phyloP scores from a whole-genome alignment of 2,329 filamentous ascomycete genomes.

The Calonectria pseudoturangicola region DNA sequence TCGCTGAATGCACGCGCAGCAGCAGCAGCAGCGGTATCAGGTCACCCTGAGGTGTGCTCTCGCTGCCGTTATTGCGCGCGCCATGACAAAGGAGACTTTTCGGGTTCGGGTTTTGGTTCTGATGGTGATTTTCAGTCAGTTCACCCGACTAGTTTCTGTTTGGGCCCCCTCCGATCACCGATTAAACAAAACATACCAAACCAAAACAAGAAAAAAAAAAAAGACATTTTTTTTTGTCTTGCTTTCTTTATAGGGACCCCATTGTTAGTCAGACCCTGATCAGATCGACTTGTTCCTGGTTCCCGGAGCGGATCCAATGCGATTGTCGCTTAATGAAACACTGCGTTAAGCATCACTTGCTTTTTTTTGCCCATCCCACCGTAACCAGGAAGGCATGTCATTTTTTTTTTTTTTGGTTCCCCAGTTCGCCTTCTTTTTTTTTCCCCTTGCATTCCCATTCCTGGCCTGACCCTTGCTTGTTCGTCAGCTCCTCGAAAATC shows the following conservation, averaged over 20 bases:
- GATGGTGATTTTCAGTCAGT: conserved; percentile 11
- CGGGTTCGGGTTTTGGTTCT: conserved; percentile 2
- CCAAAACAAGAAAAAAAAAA: not conserved
- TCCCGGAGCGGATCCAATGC: not conserved
- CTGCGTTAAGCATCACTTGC: conserved; percentile 6
- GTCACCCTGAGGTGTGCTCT: not conserved
- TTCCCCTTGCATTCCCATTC: not conserved
- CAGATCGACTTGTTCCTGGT: not conserved
- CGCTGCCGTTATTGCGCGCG: not conserved
- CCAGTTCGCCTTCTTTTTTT: not conserved
- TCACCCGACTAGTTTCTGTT: not conserved
- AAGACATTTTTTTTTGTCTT: not conserved
- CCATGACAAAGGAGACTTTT: conserved; percentile 2
- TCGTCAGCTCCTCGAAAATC: conserved; percentile 5
- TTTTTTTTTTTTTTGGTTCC: not conserved
- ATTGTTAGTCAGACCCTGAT: not conserved
- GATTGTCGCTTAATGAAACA: not conserved
- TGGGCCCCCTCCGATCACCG: not conserved
- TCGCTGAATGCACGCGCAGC: conserved; percentile 3
- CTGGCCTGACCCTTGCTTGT: not conserved
- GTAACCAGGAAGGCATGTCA: not conserved
- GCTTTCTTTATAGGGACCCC: not conserved
- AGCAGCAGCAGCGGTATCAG: not conserved
- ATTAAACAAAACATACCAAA: not conserved
- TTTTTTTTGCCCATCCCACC: not conserved